Base-by-base conservation (phyloP, 345 rosid genomes). In the Citrus inodora region DNA sequence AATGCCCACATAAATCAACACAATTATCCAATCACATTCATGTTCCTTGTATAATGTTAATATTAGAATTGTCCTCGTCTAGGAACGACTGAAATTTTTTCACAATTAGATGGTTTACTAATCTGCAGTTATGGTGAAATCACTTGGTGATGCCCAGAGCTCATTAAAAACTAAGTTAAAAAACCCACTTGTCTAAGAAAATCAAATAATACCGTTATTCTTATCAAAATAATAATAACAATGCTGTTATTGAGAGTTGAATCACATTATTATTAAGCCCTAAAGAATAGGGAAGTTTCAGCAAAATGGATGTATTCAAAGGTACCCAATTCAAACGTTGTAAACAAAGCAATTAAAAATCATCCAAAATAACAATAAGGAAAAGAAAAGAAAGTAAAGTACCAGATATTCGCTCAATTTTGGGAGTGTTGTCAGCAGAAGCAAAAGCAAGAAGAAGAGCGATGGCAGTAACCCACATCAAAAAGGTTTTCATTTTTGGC, bases 371-470 rank as follows among this genome's bases (percentile, higher is more conserved):
- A 8, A 2, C 5, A 14, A 16, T 13, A 66, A n/a, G 38, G 58
- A n/a, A 7, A n/a, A 11, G 5, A 32, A 78, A 71, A n/a, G 17
- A 33, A 33, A 14, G 42, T 24, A 33, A 33, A 14, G 42, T 24
- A 93, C 97, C 98, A 71, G 98, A 91, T 85, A 92, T 94, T 24
- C 95, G 82, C 85, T 92, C 97, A 0, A 92, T 94, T 14, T 88
- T 89, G 40, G 76, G 83, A 48, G 74, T 83, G 55, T 76, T 87
- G 30, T 92, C 80, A 67, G 91, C 84, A 35, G 77, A 70, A 72
- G 80, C 59, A 58, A 67, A 62, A 71, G 70, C 71, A 59, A 82
- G 71, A 74, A 80, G 75, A 42, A 74, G 62, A 37, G 80, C 83
- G 37, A 90, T 48, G 70, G 71, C 71, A 76, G 85, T 37, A 84